A percentile compares a stretch with the other conserved stretches of the same genome.
Conservation (phyloP, 768 basidiomycete species). For the Pholiota microspora region DNA sequence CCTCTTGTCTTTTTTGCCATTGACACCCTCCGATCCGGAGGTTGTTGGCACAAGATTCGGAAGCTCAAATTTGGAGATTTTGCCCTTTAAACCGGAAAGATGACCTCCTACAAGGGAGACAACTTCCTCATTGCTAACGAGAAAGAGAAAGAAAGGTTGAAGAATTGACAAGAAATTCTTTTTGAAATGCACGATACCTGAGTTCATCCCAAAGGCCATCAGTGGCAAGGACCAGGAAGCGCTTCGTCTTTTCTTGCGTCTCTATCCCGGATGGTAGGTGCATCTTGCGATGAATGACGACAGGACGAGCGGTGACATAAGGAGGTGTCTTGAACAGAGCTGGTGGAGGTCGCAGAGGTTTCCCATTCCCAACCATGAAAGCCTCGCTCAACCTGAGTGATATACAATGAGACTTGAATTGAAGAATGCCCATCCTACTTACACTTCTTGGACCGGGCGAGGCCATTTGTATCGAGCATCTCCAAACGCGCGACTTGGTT, state of each 20-base stretch:
- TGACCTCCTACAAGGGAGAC: slow-evolving; percentile 85
- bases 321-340: slow-evolving; percentile 79
- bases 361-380: slow-evolving; percentile 64
- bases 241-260: slow-evolving; percentile 37
- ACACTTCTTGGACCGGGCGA: slow-evolving; percentile 69
- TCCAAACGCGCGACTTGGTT: slow-evolving; percentile 85
- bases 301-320: slow-evolving; percentile 86
- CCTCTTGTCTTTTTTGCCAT: slow-evolving; percentile 56
- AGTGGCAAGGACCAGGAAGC: slow-evolving; percentile 88
- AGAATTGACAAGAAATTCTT: neutral
- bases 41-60: slow-evolving; percentile 53
- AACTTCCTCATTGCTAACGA: slow-evolving; percentile 82
- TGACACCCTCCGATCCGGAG: slow-evolving; percentile 52
- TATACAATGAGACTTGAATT: neutral
- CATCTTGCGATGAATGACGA: slow-evolving; percentile 75
- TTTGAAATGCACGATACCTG: slow-evolving; percentile 31
- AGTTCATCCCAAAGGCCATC: slow-evolving; percentile 80
- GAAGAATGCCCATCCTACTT: slow-evolving; percentile 19
- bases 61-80: slow-evolving; percentile 57
- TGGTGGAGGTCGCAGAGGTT: slow-evolving; percentile 58
- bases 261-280: slow-evolving; percentile 38
- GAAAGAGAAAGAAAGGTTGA: too few species aligned
- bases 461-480: slow-evolving; percentile 92
- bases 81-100: slow-evolving; percentile 68
- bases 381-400: slow-evolving; percentile 48